Base-by-base conservation (phyloP, 345 rosid species). In the Salix exigua region DNA sequence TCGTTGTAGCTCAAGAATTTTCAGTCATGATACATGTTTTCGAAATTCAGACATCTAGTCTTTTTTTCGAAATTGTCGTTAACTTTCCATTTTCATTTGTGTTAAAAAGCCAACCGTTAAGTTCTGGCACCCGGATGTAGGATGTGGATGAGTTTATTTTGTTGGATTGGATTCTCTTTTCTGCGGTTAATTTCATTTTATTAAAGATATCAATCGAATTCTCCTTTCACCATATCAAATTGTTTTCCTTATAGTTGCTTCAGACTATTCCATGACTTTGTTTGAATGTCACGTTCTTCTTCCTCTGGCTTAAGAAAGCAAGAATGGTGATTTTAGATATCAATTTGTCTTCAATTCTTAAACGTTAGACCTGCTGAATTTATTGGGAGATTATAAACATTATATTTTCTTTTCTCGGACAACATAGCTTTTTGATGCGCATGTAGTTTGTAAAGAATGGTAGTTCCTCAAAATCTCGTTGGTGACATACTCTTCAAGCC, bases 101-200 rank as follows among this genome's bases (percentile, higher is more conserved):
- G 76, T 80, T 85, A 61, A 78, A 77, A 82, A 71, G 80, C 71
- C 74, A 79, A 65, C 71, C 51, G 26, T 74, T 70, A 68, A 68
- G 55, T 83, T 73, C 66, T 82, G 68, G 78, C 35, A 25, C 66
- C 77, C 68, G 70, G 76, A 75, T 78, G 78, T 83, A 83, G 85
- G 75, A 78, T 83, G 81, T 82, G 82, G 82, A 80, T 82, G 84
- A 79, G 79, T 72, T 83, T 82, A 26, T 73, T 51, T 33, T 86
- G 66, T 63, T 75, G 78, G 83, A 28, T 53, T 71, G 79, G 76
- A 77, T 64, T 70, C 72, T 46, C 80, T 58, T 44, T 66, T 75
- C 61, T 21, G 40, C 75, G 67, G 33, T 70, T 65, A 61, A 71
- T 66, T 73, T 53, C 31, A 76, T 68, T 79, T 76, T 79, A 33